Conservation (phyloP, 805 yeast species). For the Candida schatavii region DNA sequence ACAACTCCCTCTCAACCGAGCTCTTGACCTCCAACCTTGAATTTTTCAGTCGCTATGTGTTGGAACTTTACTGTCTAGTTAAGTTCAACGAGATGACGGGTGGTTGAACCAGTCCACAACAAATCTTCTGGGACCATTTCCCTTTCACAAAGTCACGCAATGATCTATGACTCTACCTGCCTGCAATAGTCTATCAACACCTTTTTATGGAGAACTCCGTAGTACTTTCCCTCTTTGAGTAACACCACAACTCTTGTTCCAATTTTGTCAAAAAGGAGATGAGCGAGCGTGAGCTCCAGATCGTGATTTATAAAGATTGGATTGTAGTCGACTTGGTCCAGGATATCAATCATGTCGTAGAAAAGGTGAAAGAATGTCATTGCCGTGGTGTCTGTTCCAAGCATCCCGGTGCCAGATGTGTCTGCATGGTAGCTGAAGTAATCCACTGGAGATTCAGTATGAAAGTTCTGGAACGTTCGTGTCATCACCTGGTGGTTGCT, state of each 20-base stretch:
- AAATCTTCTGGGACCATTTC: neutral
- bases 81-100: conserved; percentile 8
- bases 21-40: conserved; percentile 8
- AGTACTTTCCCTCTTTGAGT: conserved; percentile 43
- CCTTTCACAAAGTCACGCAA: too few species aligned
- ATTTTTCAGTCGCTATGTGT: conserved; percentile 10
- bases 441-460: conserved; percentile 11
- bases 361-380: conserved; percentile 14
- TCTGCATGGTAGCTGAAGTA: conserved; percentile 20
- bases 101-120: conserved; percentile 1
- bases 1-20: neutral
- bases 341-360: conserved; percentile 35
- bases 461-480: neutral
- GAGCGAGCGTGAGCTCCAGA: conserved; percentile 49
- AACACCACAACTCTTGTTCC: conserved; percentile 51
- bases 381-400: conserved; percentile 4
- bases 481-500: neutral
- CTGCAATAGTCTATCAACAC: conserved; percentile 45
- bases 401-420: neutral
- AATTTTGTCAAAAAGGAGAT: conserved; percentile 48
- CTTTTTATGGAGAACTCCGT: conserved; percentile 54
- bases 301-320: conserved; percentile 48
- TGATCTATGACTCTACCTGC: conserved; percentile 11
- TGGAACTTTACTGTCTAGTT: conserved; percentile 9
- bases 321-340: conserved; percentile 39